Percentiles rank a stretch among this genome's conserved stretches.
phyloP scores from a whole-genome alignment of 305 asterid genomes.

The Withania somnifera region DNA sequence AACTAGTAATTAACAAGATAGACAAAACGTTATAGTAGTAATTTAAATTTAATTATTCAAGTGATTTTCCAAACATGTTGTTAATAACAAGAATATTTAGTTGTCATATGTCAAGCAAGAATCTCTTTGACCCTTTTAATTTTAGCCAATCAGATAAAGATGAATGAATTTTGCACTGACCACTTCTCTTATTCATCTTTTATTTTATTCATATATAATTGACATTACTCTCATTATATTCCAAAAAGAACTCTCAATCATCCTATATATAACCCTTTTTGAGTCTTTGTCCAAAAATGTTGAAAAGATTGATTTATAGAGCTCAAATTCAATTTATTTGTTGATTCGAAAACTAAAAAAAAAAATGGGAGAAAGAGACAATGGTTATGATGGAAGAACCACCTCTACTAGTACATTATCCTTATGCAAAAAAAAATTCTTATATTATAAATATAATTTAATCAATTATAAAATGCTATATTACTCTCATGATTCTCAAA shows the following conservation, averaged over 20 bases:
- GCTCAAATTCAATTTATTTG: background rate
- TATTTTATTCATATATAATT: background rate
- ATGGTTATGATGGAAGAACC: constrained; percentile 1
- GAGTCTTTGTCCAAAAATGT: background rate
- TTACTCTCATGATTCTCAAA: background rate
- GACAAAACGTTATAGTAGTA: background rate
- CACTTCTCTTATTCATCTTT: background rate
- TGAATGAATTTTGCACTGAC: background rate
- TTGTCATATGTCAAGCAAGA: background rate
- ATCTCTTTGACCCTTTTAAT: background rate
- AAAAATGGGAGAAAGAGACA: background rate
- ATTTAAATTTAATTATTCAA: background rate
- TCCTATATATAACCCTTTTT: background rate
- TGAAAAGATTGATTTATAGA: background rate
- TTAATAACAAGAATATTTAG: background rate
- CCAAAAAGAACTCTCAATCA: background rate
- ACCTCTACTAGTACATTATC: constrained; percentile 1
- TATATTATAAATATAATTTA: background rate
- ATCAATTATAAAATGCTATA: background rate
- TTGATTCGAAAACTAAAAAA: background rate
- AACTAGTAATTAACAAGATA: background rate
- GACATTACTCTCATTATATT: background rate
- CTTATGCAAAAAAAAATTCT: background rate
- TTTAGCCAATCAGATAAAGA: background rate
- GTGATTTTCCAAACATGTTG: background rate